Percentiles rank a stretch among this genome's conserved stretches.
Evolutionary conservation across 805 yeast genomes (phyloP).

Genomic region (Komagataella pastoris): DNA sequence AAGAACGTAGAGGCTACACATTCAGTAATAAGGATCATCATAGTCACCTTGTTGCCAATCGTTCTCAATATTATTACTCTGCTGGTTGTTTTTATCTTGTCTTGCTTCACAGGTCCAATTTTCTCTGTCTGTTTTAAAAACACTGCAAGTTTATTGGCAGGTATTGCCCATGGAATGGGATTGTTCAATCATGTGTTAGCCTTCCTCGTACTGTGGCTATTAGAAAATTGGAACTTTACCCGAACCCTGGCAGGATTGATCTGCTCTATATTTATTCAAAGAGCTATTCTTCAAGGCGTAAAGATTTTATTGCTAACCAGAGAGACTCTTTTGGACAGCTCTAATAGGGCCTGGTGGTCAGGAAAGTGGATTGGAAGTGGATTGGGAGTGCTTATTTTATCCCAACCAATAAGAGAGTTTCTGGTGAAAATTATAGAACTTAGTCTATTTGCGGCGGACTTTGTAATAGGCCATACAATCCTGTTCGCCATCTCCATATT

Average conservation of each 20-base stretch:
- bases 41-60: slow-evolving; percentile 39
- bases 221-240: slow-evolving; percentile 28
- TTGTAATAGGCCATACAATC: slow-evolving; percentile 28
- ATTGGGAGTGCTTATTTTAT: slow-evolving; percentile 21
- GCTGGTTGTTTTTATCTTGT: slow-evolving; percentile 18
- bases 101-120: slow-evolving; percentile 24
- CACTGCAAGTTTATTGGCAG: slow-evolving; percentile 25
- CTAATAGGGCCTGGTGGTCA: slow-evolving; percentile 41
- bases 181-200: slow-evolving; percentile 19
- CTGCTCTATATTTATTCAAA: slow-evolving; percentile 23
- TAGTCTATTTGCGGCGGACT: slow-evolving; percentile 33
- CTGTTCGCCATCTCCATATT: slow-evolving; percentile 25
- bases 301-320: slow-evolving; percentile 22
- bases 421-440: slow-evolving; percentile 30
- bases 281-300: slow-evolving; percentile 19
- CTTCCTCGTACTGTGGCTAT: slow-evolving; percentile 22
- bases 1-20: slow-evolving; percentile 28
- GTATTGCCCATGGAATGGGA: slow-evolving; percentile 22
- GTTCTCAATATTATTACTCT: slow-evolving; percentile 21
- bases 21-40: slow-evolving; percentile 46
- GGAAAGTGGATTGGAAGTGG: slow-evolving; percentile 31
- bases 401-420: slow-evolving; percentile 34
- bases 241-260: slow-evolving; percentile 25
- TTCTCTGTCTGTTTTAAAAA: slow-evolving; percentile 18
- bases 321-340: slow-evolving; percentile 25